Base-by-base conservation (phyloP, 2,329 filamentous ascomycete genomes). In the Arthrinium puccinioides region DNA sequence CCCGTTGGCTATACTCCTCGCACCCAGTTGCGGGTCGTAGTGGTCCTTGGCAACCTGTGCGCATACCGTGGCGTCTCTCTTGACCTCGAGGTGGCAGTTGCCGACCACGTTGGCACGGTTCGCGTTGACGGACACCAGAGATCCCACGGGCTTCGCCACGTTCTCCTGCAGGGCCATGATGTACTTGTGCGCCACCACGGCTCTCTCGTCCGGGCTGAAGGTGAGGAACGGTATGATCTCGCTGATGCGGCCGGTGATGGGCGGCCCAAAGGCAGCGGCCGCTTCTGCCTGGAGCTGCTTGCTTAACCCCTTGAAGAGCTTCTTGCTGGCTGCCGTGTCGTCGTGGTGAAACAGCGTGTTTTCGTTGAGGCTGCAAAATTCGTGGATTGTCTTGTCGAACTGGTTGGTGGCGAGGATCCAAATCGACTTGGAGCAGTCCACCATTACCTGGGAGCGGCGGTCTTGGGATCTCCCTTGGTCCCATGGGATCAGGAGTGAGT, bases 401-500 rank as follows among this genome's bases (percentile, higher is more conserved):
- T 55, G 51, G 34, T 71, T 71, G 0, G 67, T 71, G 0, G 64
- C 66, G 0, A 74, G 41, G 5, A 74, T 66, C 64, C 67, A 71
- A 8, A 72, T 66, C 0, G 62, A 64, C 33, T 65, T 64, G 1
- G 55, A 60, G 39, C 61, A 67, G 38, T 71, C 54, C 6, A 70
- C 44, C 3, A 40, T 48, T 1, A 40, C 41, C 2, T 37, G 45
- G 28, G 45, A 52, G 4, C 65, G 60, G 4, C 62, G 56, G 42
- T 71, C 67, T 14, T 55, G 40, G 34, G 66, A 68, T 23, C 59
- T 48, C 9, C 52, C 53, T 56, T n/a, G 56, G 5, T 71, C 62
- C 38, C 70, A 66, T 0, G 62, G 58, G 4, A 66, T 41, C 2
- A 74, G 48, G 7, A 74, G 50, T 5, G 66, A 49, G 15, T 69